phyloP scores from a whole-genome alignment of 2,329 filamentous ascomycete genomes.

The Beauveria rudraprayagi region DNA sequence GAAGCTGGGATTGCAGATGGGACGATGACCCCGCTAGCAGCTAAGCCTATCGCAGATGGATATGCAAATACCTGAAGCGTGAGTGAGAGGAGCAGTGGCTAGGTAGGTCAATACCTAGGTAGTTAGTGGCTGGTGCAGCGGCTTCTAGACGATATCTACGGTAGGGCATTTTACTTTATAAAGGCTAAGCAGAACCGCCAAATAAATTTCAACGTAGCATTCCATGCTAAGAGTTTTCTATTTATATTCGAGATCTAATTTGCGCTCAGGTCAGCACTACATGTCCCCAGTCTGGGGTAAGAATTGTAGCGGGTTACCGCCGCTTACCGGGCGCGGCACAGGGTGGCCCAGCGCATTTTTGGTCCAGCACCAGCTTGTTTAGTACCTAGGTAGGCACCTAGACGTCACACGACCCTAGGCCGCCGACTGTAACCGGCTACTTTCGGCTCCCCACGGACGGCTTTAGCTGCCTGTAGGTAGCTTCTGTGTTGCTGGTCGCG shows the following conservation, averaged over 20 bases:
- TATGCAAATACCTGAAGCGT: neutral
- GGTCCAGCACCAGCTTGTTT: neutral
- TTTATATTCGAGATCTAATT: no score
- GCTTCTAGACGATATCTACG: neutral
- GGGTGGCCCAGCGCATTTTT: neutral
- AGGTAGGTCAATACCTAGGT: neutral
- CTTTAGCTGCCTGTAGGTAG: constrained; percentile 1
- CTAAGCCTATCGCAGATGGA: neutral
- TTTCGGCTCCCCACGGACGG: constrained; percentile 26
- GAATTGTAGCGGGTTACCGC: neutral
- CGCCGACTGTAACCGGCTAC: constrained; percentile 18
- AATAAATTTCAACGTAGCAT: no score
- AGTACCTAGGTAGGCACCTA: neutral
- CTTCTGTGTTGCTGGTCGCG: constrained; percentile 4
- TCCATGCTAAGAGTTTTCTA: no score
- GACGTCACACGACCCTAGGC: neutral
- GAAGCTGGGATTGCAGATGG: neutral
- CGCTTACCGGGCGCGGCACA: constrained; percentile 1
- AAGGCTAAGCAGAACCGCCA: no score
- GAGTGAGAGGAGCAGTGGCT: neutral
- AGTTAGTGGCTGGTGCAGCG: neutral
- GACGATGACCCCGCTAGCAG: constrained; percentile 1
- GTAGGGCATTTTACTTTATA: no score
- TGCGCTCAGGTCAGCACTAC: neutral
- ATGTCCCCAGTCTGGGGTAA: constrained; percentile 3